A percentile compares a stretch with the other conserved stretches of the same genome.
phyloP scores from a whole-genome alignment of 257 asterid genomes.

The Anisodus tanguticus region DNA sequence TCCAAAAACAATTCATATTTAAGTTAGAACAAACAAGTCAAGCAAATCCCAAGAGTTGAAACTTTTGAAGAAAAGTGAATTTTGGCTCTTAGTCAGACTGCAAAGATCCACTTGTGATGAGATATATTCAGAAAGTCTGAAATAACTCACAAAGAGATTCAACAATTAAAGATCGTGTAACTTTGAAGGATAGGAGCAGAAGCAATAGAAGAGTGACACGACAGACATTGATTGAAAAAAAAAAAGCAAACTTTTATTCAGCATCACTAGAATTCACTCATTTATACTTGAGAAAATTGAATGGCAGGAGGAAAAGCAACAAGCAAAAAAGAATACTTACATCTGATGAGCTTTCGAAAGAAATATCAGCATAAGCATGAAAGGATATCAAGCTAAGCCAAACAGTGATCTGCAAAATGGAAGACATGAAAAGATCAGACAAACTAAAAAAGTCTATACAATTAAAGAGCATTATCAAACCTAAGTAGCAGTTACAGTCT shows the following conservation, averaged over 20 bases:
- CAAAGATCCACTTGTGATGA: not conserved
- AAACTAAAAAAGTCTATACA: not conserved
- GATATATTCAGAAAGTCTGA: slow-evolving; percentile 23
- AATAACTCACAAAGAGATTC: slow-evolving; percentile 16
- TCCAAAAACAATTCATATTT: slow-evolving; percentile 20
- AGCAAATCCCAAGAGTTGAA: not conserved
- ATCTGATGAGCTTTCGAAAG: slow-evolving; percentile 73
- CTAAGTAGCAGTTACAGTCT: not conserved
- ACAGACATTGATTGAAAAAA: too few relatives aligned
- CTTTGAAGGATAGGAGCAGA: not conserved
- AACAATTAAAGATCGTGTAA: not conserved
- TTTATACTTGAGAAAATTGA: not conserved
- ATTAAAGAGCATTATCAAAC: not conserved
- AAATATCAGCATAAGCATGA: slow-evolving; percentile 84
- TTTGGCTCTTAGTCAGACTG: slow-evolving; percentile 7
- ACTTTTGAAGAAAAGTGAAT: slow-evolving; percentile 13
- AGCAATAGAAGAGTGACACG: slow-evolving; percentile 1
- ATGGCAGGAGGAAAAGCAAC: not conserved
- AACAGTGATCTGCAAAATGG: slow-evolving; percentile 67
- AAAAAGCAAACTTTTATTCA: not conserved
- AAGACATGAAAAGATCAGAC: slow-evolving; percentile 1
- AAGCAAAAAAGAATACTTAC: slow-evolving; percentile 55
- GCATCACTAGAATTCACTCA: slow-evolving; percentile 21
- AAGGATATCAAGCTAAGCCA: slow-evolving; percentile 89
- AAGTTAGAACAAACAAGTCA: slow-evolving; percentile 12